Percentiles rank a stretch among this genome's conserved stretches.
These are phyloP conservation scores for Colletotrichum sojae DNA, from an alignment of 2,329 filamentous ascomycete species.

Conservation along the genomic window DNA sequence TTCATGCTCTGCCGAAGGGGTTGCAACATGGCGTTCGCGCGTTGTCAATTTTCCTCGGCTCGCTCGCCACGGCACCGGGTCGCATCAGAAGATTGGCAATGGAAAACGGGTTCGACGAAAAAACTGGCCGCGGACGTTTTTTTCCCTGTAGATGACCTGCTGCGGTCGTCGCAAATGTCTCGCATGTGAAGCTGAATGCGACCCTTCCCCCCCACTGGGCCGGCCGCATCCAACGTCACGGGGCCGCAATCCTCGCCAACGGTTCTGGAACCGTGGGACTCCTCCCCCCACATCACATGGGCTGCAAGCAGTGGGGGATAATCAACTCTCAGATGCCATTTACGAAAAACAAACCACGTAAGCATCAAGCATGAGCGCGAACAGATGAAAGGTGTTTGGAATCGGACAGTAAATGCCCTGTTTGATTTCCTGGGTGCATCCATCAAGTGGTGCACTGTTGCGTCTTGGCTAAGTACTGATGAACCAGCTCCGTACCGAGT, in stretches of 20 bases:
- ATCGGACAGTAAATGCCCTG: conserved; percentile 15
- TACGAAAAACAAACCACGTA: conserved; percentile 14
- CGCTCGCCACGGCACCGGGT: no score
- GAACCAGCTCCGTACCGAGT: conserved; percentile 13
- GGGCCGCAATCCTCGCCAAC: conserved; percentile 23
- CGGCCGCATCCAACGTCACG: conserved; percentile 35
- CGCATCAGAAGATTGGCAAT: neutral
- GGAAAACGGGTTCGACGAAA: neutral
- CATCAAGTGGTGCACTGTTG: neutral
- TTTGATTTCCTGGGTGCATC: conserved; percentile 14
- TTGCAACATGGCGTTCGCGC: no score
- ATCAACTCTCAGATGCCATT: neutral
- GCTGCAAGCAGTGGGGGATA: neutral
- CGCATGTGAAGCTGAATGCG: conserved; percentile 40
- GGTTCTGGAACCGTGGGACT: conserved; percentile 15
- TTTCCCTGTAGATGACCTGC: neutral
- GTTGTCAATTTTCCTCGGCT: no score
- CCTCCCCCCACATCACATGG: conserved; percentile 20
- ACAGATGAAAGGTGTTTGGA: conserved; percentile 19
- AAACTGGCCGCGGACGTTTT: neutral
- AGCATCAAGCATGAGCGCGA: neutral
- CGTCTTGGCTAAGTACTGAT: conserved; percentile 28
- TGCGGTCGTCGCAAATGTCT: conserved; percentile 29
- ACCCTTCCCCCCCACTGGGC: conserved; percentile 8
- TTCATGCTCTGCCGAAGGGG: no score